These are phyloP conservation scores for Scleromitrula shiraiana DNA, from an alignment of 2,329 filamentous ascomycete species.

Conservation along the genomic window DNA sequence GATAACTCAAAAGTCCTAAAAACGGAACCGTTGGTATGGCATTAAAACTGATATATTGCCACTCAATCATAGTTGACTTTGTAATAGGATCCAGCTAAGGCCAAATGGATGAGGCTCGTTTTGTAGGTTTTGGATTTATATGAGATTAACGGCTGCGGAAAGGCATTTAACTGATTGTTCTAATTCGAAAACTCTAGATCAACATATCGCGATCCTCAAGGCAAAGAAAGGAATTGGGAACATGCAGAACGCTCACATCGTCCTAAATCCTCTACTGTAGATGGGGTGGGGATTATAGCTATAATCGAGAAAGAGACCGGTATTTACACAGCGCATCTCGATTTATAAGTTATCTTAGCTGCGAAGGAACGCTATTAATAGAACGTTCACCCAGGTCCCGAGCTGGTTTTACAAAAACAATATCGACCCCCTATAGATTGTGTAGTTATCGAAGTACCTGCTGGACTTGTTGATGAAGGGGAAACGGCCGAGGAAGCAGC, in stretches of 20 bases:
- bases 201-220: constrained; percentile 56
- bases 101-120: constrained; percentile 52
- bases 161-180: not conserved
- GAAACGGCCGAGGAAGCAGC: constrained; percentile 55
- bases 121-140: constrained; percentile 36
- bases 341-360: not conserved
- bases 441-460: constrained; percentile 55
- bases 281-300: constrained; percentile 67
- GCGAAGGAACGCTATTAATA: not conserved
- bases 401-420: constrained; percentile 59
- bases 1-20: constrained; percentile 1
- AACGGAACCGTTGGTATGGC: constrained; percentile 4
- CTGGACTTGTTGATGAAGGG: constrained; percentile 53
- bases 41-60: not conserved
- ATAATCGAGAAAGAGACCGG: constrained; percentile 50
- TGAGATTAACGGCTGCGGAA: not conserved
- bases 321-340: constrained; percentile 16
- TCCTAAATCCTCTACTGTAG: constrained; percentile 52
- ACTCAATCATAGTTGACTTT: no score
- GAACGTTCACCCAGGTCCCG: constrained; percentile 32
- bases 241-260: constrained; percentile 64
- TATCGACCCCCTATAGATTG: constrained; percentile 54
- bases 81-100: constrained; percentile 33
- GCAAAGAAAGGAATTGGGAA: constrained; percentile 57
- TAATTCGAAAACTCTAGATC: constrained; percentile 36